Evolutionary conservation across 495 filamentous ascomycete species (phyloP).

Genomic region (Chaetomium cochliodes): DNA sequence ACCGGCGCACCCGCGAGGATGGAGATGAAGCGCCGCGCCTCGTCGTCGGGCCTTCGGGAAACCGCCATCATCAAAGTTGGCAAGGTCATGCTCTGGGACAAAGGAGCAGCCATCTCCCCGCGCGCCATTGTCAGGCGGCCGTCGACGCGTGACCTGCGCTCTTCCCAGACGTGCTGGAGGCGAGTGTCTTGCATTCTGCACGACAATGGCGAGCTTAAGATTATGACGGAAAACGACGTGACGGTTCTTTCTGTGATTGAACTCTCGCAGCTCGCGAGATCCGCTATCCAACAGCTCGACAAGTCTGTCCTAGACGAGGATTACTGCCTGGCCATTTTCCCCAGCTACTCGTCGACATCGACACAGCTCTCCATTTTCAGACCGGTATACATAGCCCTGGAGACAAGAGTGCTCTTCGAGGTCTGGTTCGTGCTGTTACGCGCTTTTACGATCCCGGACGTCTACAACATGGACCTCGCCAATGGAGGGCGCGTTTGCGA

Average conservation of each 20-base stretch:
- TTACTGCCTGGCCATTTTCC: slow-evolving; percentile 89
- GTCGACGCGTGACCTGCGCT: slow-evolving; percentile 47
- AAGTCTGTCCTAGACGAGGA: slow-evolving; percentile 91
- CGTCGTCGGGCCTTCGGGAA: slow-evolving; percentile 62
- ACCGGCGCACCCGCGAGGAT: slow-evolving; percentile 33
- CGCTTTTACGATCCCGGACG: slow-evolving; percentile 89
- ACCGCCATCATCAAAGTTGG: slow-evolving; percentile 95
- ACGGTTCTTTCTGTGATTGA: slow-evolving; percentile 78
- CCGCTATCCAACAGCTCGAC: slow-evolving; percentile 84
- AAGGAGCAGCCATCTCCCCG: slow-evolving; percentile 53
- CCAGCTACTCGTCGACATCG: slow-evolving; percentile 68
- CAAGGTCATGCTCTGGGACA: slow-evolving; percentile 90
- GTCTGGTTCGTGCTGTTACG: slow-evolving; percentile 94
- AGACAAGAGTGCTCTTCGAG: slow-evolving; percentile 85
- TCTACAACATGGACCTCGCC: slow-evolving; percentile 62
- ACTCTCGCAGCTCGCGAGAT: slow-evolving; percentile 83
- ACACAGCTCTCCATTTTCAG: slow-evolving; percentile 62
- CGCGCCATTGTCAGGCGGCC: slow-evolving; percentile 53
- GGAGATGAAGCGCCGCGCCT: slow-evolving; percentile 70
- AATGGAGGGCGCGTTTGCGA: slow-evolving; percentile 42
- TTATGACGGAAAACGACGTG: slow-evolving; percentile 80
- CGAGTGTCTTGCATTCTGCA: slow-evolving; percentile 89
- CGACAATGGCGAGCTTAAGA: slow-evolving; percentile 92
- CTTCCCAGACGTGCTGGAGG: slow-evolving; percentile 62
- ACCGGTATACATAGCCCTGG: slow-evolving; percentile 81